A percentile compares a stretch with the other conserved stretches of the same genome.
phyloP scores from a whole-genome alignment of 148 eudicot species.

The Rhododendron ferrugineum region DNA sequence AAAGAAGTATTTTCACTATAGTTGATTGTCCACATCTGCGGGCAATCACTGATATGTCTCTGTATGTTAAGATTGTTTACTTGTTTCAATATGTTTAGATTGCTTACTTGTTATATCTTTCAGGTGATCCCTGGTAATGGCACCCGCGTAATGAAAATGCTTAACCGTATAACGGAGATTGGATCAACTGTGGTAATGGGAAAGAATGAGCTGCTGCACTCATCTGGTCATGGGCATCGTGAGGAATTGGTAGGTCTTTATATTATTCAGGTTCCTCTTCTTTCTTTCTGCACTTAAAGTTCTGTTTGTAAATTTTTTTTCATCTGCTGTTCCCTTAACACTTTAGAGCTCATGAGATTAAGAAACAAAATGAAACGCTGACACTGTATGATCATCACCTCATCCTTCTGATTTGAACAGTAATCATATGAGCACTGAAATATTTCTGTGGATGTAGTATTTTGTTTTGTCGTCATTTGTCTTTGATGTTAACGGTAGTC shows the following conservation, averaged over 20 bases:
- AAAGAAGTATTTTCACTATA: not conserved
- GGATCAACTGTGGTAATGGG: constrained; percentile 94
- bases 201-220: constrained; percentile 74
- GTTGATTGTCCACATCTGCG: not conserved
- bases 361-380: not conserved
- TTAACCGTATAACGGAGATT: constrained; percentile 89
- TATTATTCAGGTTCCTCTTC: not conserved
- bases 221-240: constrained; percentile 92
- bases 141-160: constrained; percentile 86
- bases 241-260: constrained; percentile 64
- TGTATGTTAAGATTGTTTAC: not conserved
- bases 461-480: not conserved
- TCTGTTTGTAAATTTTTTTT: not conserved
- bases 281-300: not conserved
- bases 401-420: not conserved
- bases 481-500: not conserved
- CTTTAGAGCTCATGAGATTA: not conserved
- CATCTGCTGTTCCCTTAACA: not conserved
- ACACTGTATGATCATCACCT: not conserved
- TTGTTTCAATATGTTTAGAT: not conserved
- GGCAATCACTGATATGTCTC: not conserved
- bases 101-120: not conserved
- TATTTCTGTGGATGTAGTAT: not conserved
- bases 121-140: constrained; percentile 99
- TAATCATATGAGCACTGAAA: not conserved